A percentile compares a stretch with the other conserved stretches of the same genome.
phyloP scores from a whole-genome alignment of 257 asterid species.

The Hygrophila difformis region DNA sequence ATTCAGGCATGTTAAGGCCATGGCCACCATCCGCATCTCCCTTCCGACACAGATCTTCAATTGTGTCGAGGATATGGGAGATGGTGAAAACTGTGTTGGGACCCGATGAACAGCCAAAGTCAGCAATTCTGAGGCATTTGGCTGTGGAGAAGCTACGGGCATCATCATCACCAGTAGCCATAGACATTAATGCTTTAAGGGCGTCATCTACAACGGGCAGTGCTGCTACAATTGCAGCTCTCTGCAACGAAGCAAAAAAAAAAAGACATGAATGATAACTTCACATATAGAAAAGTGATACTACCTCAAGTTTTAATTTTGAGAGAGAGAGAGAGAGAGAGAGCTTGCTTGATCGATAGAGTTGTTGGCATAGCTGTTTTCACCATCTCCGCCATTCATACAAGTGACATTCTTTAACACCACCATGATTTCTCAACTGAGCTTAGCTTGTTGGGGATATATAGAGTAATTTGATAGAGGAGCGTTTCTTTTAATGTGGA shows the following conservation, averaged over 20 bases:
- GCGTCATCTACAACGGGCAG: slow-evolving; percentile 17
- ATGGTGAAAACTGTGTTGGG: slow-evolving; percentile 27
- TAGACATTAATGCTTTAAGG: background rate
- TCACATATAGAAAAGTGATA: background rate
- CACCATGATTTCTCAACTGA: too few species aligned
- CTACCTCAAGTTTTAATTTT: background rate
- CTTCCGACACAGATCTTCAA: slow-evolving; percentile 8
- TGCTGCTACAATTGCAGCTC: slow-evolving; percentile 13
- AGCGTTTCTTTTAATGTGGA: too few species aligned
- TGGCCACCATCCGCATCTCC: background rate
- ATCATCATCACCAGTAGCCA: background rate
- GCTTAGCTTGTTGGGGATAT: too few species aligned
- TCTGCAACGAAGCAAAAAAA: slow-evolving; percentile 13
- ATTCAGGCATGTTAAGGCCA: background rate
- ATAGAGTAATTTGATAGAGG: too few species aligned
- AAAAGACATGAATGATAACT: too few species aligned
- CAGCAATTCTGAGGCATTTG: slow-evolving; percentile 13
- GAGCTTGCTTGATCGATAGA: slow-evolving; percentile 21
- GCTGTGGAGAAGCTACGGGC: background rate
- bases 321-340: slow-evolving; percentile 2
- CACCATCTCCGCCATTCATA: slow-evolving; percentile 26
- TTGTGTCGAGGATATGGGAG: slow-evolving; percentile 17
- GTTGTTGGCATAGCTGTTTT: slow-evolving; percentile 28
- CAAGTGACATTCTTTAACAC: too few species aligned
- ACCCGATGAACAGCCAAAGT: slow-evolving; percentile 39